Conservation (phyloP, 2,329 filamentous ascomycete genomes). For the Geosmithia putterillii region DNA sequence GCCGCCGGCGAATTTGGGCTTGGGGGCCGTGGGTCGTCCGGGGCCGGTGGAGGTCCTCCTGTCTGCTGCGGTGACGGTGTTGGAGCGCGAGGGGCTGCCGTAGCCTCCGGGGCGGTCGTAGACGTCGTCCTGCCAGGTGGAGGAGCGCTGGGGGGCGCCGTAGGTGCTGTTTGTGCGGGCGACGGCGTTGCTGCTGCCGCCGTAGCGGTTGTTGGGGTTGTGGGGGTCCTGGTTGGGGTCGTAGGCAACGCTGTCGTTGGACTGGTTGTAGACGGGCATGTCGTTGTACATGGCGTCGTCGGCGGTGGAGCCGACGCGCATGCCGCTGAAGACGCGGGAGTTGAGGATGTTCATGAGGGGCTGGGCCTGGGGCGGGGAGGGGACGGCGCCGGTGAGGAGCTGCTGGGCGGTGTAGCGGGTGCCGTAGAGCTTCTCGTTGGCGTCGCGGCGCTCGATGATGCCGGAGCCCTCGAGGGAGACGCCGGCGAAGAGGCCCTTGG, state of each 20-base stretch:
- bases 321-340: constrained; percentile 70
- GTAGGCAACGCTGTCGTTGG: constrained; percentile 75
- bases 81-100: constrained; percentile 31
- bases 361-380: constrained; percentile 68
- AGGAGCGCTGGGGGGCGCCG: constrained; percentile 43
- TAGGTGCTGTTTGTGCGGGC: constrained; percentile 33
- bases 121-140: constrained; percentile 64
- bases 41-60: constrained; percentile 43
- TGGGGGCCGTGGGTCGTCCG: constrained; percentile 72
- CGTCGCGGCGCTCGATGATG: constrained; percentile 88
- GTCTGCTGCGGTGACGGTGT: constrained; percentile 28
- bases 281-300: constrained; percentile 83
- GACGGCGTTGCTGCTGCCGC: constrained; percentile 14
- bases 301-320: constrained; percentile 24
- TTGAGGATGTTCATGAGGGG: constrained; percentile 78
- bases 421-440: constrained; percentile 93
- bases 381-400: constrained; percentile 66
- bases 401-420: constrained; percentile 69
- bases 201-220: constrained; percentile 34
- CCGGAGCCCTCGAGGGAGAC: constrained; percentile 89
- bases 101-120: constrained; percentile 44
- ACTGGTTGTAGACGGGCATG: constrained; percentile 74
- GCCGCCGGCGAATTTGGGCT: constrained; percentile 61
- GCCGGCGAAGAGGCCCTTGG: constrained; percentile 91
- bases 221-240: constrained; percentile 60